phyloP scores from a whole-genome alignment of 208 protist species.

The Naegleria lovaniensis region DNA sequence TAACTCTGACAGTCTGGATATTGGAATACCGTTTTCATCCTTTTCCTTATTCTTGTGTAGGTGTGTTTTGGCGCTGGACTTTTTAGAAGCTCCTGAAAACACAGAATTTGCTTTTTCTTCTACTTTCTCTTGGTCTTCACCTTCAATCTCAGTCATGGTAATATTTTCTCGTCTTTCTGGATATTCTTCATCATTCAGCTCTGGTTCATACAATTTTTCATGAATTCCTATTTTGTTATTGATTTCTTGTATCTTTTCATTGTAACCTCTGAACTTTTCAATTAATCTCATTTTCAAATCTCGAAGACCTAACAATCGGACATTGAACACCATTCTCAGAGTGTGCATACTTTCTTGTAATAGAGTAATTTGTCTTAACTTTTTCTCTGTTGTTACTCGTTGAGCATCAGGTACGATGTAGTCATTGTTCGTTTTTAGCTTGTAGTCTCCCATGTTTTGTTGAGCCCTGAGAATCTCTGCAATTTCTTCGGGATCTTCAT shows the following conservation, averaged over 20 bases:
- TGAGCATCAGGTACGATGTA: constrained; percentile 70
- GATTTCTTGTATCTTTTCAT: constrained; percentile 64
- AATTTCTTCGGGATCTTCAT: constrained; percentile 66
- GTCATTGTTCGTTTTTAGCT: constrained; percentile 74
- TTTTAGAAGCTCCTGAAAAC: not conserved
- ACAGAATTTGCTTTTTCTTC: constrained; percentile 26
- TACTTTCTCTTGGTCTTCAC: constrained; percentile 66
- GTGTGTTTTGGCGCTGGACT: not conserved
- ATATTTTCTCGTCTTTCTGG: constrained; percentile 47
- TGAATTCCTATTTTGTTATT: constrained; percentile 56
- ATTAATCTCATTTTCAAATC: constrained; percentile 72
- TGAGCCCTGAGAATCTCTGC: constrained; percentile 53
- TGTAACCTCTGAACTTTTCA: constrained; percentile 57
- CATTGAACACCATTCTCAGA: constrained; percentile 79
- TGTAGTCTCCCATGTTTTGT: constrained; percentile 83
- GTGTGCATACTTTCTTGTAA: constrained; percentile 71
- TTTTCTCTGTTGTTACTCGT: constrained; percentile 81
- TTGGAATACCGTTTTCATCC: constrained; percentile 14
- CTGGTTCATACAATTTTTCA: constrained; percentile 19
- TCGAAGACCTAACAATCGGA: constrained; percentile 68
- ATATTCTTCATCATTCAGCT: constrained; percentile 37
- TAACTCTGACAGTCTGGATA: constrained; percentile 30
- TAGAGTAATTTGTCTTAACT: constrained; percentile 79
- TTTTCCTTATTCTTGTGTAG: not conserved
- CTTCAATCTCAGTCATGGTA: constrained; percentile 57